Evolutionary conservation across 176 grass and related monocot species (phyloP).

Genomic region (sorghum (Sorghum bicolor)): Sorghum_bicolor_NCBIv3 NC_012870.2:17282501-17283000

Average conservation of each 20-base stretch:
- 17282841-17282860: background rate
- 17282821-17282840: background rate
- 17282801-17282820: background rate
- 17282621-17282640: background rate
- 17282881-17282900: background rate
- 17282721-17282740: background rate
- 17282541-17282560: background rate
- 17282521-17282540: background rate
- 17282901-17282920: background rate
- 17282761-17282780: constrained; percentile 1
- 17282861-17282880: background rate
- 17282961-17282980: constrained; percentile 21
- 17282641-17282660: constrained; percentile 8
- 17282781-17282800: background rate
- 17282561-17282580: background rate
- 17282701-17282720: constrained; percentile 9
- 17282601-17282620: constrained; percentile 33
- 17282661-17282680: constrained; percentile 22
- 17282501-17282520: background rate
- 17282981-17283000: background rate
- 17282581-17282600: background rate
- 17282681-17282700: constrained; percentile 24
- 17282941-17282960: background rate
- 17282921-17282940: background rate
- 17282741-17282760: background rate